Percentiles rank a stretch among this genome's conserved stretches.
These are phyloP conservation scores for Sporothrix pseudoabietina DNA, from an alignment of 2,329 filamentous ascomycete genomes.

Conservation along the genomic window DNA sequence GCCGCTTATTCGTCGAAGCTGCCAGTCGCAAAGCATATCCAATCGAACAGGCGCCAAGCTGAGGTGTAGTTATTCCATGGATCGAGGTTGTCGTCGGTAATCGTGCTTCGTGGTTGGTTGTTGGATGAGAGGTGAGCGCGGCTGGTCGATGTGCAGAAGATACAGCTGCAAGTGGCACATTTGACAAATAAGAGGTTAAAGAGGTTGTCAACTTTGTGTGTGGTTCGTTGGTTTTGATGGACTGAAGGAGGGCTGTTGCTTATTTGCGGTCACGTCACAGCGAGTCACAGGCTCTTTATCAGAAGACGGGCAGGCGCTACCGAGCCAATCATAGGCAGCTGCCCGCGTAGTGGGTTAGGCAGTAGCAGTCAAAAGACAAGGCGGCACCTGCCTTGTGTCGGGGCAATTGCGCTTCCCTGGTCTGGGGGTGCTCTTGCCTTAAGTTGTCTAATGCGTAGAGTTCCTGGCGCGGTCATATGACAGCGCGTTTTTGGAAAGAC, in stretches of 20 bases:
- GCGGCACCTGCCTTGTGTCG: not conserved
- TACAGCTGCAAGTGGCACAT: not conserved
- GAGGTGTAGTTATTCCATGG: not conserved
- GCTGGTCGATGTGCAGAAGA: not conserved
- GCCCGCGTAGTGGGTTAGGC: conserved; percentile 12
- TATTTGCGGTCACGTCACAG: conserved; percentile 29
- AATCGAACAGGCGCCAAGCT: conserved; percentile 1
- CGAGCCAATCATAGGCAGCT: conserved; percentile 24
- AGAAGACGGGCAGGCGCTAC: not conserved
- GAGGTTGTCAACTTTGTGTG: not conserved
- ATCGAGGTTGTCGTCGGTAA: not conserved
- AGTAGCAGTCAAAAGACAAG: not conserved
- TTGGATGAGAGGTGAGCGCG: not conserved
- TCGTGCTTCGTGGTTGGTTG: not conserved
- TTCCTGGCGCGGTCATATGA: conserved; percentile 22
- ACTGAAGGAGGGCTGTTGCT: not conserved
- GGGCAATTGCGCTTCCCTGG: not conserved
- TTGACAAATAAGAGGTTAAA: not conserved
- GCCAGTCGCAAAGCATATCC: conserved; percentile 25
- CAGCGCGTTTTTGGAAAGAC: conserved; percentile 8
- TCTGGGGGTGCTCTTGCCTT: conserved; percentile 12
- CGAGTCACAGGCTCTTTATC: conserved; percentile 25
- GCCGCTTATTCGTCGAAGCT: conserved; percentile 7
- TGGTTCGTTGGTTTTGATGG: not conserved
- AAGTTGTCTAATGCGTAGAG: not conserved